Percentiles rank a stretch among this genome's conserved stretches.
Conservation (phyloP, 768 basidiomycete genomes). For the Tricholoma matsutake region DNA sequence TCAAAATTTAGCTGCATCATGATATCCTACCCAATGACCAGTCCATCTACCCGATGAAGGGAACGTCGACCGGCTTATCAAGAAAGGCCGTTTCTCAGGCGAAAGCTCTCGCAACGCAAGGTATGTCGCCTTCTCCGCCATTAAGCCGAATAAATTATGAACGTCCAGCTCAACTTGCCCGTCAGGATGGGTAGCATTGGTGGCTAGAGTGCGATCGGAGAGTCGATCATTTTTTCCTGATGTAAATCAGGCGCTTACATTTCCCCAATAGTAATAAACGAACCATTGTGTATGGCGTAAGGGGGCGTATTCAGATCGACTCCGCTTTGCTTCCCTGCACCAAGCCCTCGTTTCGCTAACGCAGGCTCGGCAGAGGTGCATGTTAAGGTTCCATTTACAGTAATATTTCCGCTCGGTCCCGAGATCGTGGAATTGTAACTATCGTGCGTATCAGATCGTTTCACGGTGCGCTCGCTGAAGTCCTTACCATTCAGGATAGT, state of each 20-base stretch:
- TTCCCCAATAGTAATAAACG: slow-evolving; percentile 9
- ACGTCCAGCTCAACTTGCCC: slow-evolving; percentile 64
- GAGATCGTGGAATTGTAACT: slow-evolving; percentile 63
- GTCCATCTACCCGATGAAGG: slow-evolving; percentile 67
- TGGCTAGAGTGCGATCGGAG: slow-evolving; percentile 55
- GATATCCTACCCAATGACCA: slow-evolving; percentile 61
- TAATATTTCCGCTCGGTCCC: slow-evolving; percentile 74
- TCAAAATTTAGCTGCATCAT: not conserved
- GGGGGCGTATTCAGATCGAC: slow-evolving; percentile 57
- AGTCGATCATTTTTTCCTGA: slow-evolving; percentile 47
- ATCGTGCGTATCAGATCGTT: not conserved
- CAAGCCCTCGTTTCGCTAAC: slow-evolving; percentile 43
- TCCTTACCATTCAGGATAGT: slow-evolving; percentile 68
- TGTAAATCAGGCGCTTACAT: slow-evolving; percentile 2
- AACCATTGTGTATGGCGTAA: slow-evolving; percentile 73
- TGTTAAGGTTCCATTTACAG: slow-evolving; percentile 62
- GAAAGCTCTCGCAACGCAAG: slow-evolving; percentile 51
- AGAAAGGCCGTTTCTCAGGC: slow-evolving; percentile 63
- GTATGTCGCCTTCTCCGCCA: slow-evolving; percentile 69
- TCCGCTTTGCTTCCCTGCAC: slow-evolving; percentile 44
- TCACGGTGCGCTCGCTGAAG: not conserved
- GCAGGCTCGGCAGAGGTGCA: slow-evolving; percentile 28
- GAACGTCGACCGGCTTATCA: slow-evolving; percentile 70
- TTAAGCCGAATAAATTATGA: slow-evolving; percentile 70
- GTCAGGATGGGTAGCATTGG: slow-evolving; percentile 66